phyloP scores from a whole-genome alignment of 1,284 basidiomycete species.

The Cutaneotrichosporon daszewskae region DNA sequence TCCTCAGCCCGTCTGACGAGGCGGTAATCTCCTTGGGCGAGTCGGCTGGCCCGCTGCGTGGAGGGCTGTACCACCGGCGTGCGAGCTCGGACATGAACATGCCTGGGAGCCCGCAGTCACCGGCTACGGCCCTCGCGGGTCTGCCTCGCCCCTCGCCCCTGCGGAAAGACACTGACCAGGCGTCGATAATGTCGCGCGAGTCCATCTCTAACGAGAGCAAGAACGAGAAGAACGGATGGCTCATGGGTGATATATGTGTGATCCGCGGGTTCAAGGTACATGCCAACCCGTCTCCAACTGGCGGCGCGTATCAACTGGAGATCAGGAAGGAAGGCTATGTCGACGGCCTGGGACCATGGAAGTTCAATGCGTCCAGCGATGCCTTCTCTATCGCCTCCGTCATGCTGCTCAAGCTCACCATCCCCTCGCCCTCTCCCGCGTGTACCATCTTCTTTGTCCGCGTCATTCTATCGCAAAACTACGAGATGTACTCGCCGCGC shows the following conservation, averaged over 20 bases:
- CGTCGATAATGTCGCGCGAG: conserved; percentile 6
- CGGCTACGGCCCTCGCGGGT: background rate
- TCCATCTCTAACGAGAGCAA: conserved; percentile 1
- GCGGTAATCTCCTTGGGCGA: conserved; percentile 13
- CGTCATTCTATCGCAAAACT: conserved; percentile 36
- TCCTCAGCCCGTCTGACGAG: conserved; percentile 1
- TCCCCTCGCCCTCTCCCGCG: conserved; percentile 31
- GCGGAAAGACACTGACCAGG: conserved; percentile 10
- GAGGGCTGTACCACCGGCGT: conserved; percentile 19
- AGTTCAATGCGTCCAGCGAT: conserved; percentile 36
- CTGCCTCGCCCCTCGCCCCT: conserved; percentile 5
- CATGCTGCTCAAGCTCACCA: conserved; percentile 28
- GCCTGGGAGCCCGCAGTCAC: background rate
- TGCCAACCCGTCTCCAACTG: conserved; percentile 34
- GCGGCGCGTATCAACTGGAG: conserved; percentile 32
- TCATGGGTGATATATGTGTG: conserved; percentile 38
- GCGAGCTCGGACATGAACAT: conserved; percentile 6
- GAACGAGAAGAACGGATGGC: conserved; percentile 32
- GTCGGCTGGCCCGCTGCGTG: background rate
- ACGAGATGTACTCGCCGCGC: conserved; percentile 37
- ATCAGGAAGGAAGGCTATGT: conserved; percentile 40
- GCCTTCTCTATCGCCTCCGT: conserved; percentile 41
- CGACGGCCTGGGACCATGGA: conserved; percentile 41
- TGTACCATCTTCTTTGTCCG: conserved; percentile 44
- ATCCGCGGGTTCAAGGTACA: conserved; percentile 34